Percentiles rank a stretch among this genome's conserved stretches.
Conservation (phyloP, 768 basidiomycete species). For the Collybia nuda region DNA sequence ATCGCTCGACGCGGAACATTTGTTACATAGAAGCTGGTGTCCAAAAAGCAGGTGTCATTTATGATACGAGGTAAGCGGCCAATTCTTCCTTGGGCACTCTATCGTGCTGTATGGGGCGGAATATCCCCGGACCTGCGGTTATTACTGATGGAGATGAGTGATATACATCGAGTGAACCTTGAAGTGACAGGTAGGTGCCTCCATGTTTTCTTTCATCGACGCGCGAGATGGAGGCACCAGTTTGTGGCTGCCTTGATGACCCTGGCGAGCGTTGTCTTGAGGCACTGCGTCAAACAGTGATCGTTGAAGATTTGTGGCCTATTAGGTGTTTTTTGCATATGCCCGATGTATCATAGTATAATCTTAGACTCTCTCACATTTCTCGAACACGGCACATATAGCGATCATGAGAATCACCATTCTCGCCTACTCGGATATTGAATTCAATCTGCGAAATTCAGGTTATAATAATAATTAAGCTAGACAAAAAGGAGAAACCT, state of each 20-base stretch:
- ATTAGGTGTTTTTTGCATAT: too few species aligned
- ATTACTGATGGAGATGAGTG: background rate
- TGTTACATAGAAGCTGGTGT: background rate
- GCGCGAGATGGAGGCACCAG: slow-evolving; percentile 96
- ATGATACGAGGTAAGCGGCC: slow-evolving; percentile 97
- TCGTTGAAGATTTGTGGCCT: too few species aligned
- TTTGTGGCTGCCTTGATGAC: slow-evolving; percentile 93
- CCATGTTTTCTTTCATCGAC: slow-evolving; percentile 99
- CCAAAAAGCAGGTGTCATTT: slow-evolving; percentile 26
- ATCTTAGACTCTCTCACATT: slow-evolving; percentile 89
- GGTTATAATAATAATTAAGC: background rate
- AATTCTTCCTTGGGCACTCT: slow-evolving; percentile 98
- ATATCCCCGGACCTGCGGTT: slow-evolving; percentile 53
- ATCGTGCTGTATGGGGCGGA: slow-evolving; percentile 97
- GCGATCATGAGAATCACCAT: slow-evolving; percentile 97
- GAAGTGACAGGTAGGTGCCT: slow-evolving; percentile 96
- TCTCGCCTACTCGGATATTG: slow-evolving; percentile 94
- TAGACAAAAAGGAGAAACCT: slow-evolving; percentile 37
- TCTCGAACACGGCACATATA: slow-evolving; percentile 98
- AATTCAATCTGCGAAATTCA: slow-evolving; percentile 77
- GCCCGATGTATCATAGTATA: slow-evolving; percentile 88
- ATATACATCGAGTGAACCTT: slow-evolving; percentile 50
- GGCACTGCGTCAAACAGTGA: slow-evolving; percentile 51
- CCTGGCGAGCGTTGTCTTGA: slow-evolving; percentile 96
- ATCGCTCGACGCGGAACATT: slow-evolving; percentile 51